Percentiles rank a stretch among this genome's conserved stretches.
These are phyloP conservation scores for Eleusine coracana DNA, from an alignment of 176 grass and related monocot species.

Conservation along the genomic window DNA sequence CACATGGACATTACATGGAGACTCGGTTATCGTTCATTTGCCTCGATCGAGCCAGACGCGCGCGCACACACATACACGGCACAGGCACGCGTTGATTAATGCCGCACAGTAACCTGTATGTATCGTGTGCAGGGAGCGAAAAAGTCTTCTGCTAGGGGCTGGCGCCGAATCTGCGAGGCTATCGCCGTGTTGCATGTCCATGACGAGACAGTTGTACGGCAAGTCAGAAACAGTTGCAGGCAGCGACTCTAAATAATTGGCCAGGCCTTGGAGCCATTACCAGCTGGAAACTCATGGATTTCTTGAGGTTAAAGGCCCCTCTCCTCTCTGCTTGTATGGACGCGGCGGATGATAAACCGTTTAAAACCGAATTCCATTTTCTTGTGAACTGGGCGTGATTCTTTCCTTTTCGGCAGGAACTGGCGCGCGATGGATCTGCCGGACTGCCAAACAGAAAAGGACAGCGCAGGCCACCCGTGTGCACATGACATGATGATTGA, in stretches of 20 bases:
- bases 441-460: slow-evolving; percentile 42
- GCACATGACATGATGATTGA: slow-evolving; percentile 62
- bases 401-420: background rate
- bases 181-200: slow-evolving; percentile 32
- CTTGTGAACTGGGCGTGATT: background rate
- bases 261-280: background rate
- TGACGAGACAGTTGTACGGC: slow-evolving; percentile 43
- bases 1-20: background rate
- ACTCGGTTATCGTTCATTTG: background rate
- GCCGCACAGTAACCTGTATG: slow-evolving; percentile 26
- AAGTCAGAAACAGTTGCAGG: background rate
- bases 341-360: background rate
- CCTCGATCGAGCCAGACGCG: background rate
- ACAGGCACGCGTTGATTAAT: slow-evolving; percentile 26
- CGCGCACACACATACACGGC: background rate
- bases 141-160: slow-evolving; percentile 44
- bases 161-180: slow-evolving; percentile 47
- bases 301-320: background rate
- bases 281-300: slow-evolving; percentile 8
- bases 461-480: slow-evolving; percentile 49
- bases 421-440: slow-evolving; percentile 27
- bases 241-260: slow-evolving; percentile 11
- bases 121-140: slow-evolving; percentile 34
- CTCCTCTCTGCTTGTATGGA: background rate
- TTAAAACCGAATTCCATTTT: background rate